phyloP scores from a whole-genome alignment of 2,329 filamentous ascomycete species.

The Fusarium siculi region DNA sequence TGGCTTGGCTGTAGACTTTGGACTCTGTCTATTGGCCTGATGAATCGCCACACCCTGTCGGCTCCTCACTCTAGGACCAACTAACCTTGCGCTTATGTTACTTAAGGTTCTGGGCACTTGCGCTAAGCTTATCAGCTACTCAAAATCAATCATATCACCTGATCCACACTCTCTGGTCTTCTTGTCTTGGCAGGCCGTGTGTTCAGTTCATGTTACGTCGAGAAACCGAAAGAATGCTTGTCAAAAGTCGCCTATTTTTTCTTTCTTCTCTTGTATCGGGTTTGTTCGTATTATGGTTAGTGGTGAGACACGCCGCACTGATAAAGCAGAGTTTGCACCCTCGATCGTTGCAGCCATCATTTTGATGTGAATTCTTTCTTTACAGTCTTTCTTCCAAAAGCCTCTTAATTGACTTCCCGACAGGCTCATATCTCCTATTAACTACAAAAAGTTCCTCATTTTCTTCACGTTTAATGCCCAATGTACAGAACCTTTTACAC shows the following conservation, averaged over 20 bases:
- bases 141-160: slow-evolving; percentile 14
- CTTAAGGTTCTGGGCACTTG: slow-evolving; percentile 40
- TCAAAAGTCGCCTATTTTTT: slow-evolving; percentile 1
- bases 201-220: slow-evolving; percentile 6
- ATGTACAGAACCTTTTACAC: not conserved
- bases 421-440: not conserved
- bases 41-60: slow-evolving; percentile 10
- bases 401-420: not conserved
- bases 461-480: not conserved
- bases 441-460: not conserved
- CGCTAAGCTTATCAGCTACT: slow-evolving; percentile 40
- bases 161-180: slow-evolving; percentile 1
- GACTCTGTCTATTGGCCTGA: slow-evolving; percentile 11
- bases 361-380: not conserved
- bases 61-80: slow-evolving; percentile 7
- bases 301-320: slow-evolving; percentile 9
- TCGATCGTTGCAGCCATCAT: not conserved
- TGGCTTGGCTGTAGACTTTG: slow-evolving; percentile 19
- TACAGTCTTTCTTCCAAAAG: not conserved
- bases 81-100: slow-evolving; percentile 37
- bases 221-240: slow-evolving; percentile 1
- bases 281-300: not conserved
- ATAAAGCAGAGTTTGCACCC: not conserved
- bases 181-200: slow-evolving; percentile 15
- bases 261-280: not conserved